Evolutionary conservation across 768 basidiomycete genomes (phyloP), one percentile per base, ranked within the genome.

Genomic region (Agrocybe pediades): DNA sequence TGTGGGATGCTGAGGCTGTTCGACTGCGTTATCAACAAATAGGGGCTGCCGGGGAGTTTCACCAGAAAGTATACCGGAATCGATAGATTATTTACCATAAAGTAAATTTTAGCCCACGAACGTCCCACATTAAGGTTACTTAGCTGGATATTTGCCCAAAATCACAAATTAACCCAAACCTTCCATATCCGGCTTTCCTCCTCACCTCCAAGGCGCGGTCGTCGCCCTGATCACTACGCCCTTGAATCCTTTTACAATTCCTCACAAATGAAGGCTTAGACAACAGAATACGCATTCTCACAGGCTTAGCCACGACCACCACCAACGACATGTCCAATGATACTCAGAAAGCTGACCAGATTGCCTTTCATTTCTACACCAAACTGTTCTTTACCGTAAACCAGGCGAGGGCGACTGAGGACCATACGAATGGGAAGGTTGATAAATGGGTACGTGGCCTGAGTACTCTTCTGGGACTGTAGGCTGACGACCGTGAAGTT

Each of bases 311-410:
- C n/a, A 21, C 46, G 41, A 44, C 40, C 19, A 49, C 25, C 49
- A 46, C 43, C 19, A 41, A 49, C 57, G 63, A 68, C 54, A 71
- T 74, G 73, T 74, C 74, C 59, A 69, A 72, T 67, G 75, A 76
- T 56, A 67, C 63, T 47, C 74, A 75, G 58, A 91, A 85, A 77
- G 87, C 90, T 60, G 90, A 93, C 79, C 89, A 91, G 78, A 92
- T 93, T 63, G 87, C 88, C 45, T 85, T 86, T 70, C 85, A 86
- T 68, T 84, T 90, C 71, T 92, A 90, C 73, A 83, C 86, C 46
- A 93, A 93, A 75, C 84, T 92, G 49, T 83, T 83, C 67, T 84
- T 87, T 64, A 80, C 90, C 61, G 78, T 93, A 59, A 80, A 85
- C 68, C 76, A 89, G 65, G 87, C 90, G 13, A 77, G 91, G 55